Evolutionary conservation across 2,329 filamentous ascomycete species (phyloP).

Genomic region (Xylariales sp.): DNA sequence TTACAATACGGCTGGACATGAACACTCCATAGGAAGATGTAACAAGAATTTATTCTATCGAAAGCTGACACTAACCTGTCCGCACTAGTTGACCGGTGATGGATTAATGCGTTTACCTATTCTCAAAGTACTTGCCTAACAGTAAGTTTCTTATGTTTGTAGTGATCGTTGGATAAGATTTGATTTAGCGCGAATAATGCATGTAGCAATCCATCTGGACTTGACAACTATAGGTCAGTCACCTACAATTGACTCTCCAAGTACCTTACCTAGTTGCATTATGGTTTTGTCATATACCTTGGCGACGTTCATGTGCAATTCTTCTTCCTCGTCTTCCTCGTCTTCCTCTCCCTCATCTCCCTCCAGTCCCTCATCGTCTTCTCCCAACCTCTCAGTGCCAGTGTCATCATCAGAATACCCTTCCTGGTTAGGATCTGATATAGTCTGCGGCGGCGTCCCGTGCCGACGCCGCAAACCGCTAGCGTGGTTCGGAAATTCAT

Average conservation of each 20-base stretch:
- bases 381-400: neutral
- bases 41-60: too few relatives aligned
- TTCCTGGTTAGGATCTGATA: neutral
- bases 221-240: too few relatives aligned
- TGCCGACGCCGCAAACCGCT: neutral
- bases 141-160: too few relatives aligned
- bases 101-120: too few relatives aligned
- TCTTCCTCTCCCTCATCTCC: neutral
- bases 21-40: too few relatives aligned
- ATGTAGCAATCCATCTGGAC: too few relatives aligned
- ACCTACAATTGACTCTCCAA: slow-evolving; percentile 40
- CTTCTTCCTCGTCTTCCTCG: slow-evolving; percentile 26
- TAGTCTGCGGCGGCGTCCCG: neutral
- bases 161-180: too few relatives aligned
- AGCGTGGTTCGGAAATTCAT: neutral
- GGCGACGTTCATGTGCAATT: slow-evolving; percentile 65
- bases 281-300: slow-evolving; percentile 78
- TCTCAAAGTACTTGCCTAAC: too few relatives aligned
- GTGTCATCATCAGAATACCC: slow-evolving; percentile 16
- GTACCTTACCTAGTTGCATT: slow-evolving; percentile 63
- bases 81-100: too few relatives aligned
- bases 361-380: neutral
- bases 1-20: too few relatives aligned
- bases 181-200: too few relatives aligned
- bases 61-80: too few relatives aligned